phyloP scores from a whole-genome alignment of 2,329 filamentous ascomycete genomes.

The Parasarocladium wereldwijsianum region DNA sequence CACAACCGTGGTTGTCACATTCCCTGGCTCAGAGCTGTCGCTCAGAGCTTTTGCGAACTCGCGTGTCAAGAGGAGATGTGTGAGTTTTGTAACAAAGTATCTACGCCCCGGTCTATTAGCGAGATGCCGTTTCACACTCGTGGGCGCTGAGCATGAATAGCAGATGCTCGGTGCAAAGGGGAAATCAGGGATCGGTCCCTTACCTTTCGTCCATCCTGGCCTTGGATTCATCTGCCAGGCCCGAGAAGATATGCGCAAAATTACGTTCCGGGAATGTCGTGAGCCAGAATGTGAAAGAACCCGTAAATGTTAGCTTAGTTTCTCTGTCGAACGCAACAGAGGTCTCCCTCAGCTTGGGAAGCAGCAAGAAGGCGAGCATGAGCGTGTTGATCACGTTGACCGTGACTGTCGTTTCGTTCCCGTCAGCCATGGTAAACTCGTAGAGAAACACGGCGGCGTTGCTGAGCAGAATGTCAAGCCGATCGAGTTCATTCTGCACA shows the following conservation, averaged over 20 bases:
- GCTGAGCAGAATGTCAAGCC: slow-evolving; percentile 25
- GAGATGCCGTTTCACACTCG: neutral
- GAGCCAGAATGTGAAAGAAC: neutral
- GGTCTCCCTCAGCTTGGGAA: slow-evolving; percentile 34
- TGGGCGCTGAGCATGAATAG: too few relatives aligned
- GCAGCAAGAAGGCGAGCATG: slow-evolving; percentile 29
- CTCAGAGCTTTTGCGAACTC: neutral
- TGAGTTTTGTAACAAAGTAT: neutral
- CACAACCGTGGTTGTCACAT: neutral
- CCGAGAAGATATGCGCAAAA: neutral
- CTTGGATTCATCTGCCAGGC: neutral
- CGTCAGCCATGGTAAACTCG: slow-evolving; percentile 20
- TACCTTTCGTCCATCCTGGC: neutral
- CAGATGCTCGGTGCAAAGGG: too few relatives aligned
- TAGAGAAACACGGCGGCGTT: slow-evolving; percentile 23
- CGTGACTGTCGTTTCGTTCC: slow-evolving; percentile 29
- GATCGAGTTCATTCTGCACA: slow-evolving; percentile 16
- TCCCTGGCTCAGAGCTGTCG: neutral
- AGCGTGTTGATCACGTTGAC: slow-evolving; percentile 38
- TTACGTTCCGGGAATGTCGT: neutral
- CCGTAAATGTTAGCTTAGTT: neutral
- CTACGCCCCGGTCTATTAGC: neutral
- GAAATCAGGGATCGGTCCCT: neutral
- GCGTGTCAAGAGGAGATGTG: neutral
- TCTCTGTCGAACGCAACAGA: slow-evolving; percentile 9